Evolutionary conservation across 345 rosid genomes (phyloP), one percentile per base, ranked within the genome.

Genomic region (Eucalyptus regnans): DNA sequence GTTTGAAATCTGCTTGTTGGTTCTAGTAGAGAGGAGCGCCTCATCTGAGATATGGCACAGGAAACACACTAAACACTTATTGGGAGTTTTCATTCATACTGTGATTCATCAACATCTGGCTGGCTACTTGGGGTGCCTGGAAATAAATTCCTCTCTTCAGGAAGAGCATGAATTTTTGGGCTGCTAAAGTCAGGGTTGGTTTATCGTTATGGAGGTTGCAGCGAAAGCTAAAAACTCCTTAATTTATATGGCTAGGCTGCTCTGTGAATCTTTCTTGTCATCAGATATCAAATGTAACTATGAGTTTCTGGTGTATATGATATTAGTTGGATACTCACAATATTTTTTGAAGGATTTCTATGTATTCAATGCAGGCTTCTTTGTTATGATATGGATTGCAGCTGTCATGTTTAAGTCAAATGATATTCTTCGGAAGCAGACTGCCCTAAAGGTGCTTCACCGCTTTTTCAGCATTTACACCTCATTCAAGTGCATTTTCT

Each of bases 351-450:
- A 17, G 51, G 56, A 23, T 52, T 89, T 51, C 66, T 48, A 37
- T 89, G 56, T 50, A 89, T 89, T 31, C 10, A 49, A 52, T 88
- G 87, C 93, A 95, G 97, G 96, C 29, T 92, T 95, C 86, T 89
- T 92, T 87, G 90, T 91, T 46, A 92, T 94, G 5, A 84, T 95
- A 37, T 94, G 95, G 95, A 90, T 94, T 88, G 93, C 94, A 51
- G 93, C 91, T 81, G 93, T 94, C 86, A 85, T 94, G 92, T 95
- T 92, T 90, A 95, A 95, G 89, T 95, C 95, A 9, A 94, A 95
- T 87, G 93, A 92, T 89, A 90, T 94, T 85, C 89, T 95, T 50
- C 91, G 91, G 88, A 95, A 94, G 90, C 97, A 95, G 90, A 95
- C 95, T 64, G 94, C 96, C 86, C 84, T 94, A 56, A 95, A 95